Percentiles rank a stretch among this genome's conserved stretches.
phyloP scores from a whole-genome alignment of 106 monocot genomes.

The Acorus calamus region DNA sequence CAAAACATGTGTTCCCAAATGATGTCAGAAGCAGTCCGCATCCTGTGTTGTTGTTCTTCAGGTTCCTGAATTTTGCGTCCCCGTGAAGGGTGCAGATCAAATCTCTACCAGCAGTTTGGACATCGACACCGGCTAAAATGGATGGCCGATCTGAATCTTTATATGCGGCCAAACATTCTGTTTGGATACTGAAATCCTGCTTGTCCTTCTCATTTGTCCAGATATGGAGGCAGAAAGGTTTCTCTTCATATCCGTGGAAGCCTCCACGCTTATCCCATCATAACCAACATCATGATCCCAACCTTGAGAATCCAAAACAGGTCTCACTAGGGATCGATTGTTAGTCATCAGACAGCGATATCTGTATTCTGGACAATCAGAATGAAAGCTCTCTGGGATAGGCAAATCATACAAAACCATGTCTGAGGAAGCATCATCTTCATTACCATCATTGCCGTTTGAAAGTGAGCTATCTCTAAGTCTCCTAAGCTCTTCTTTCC shows the following conservation, averaged over 20 bases:
- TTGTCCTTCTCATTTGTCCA: conserved; percentile 85
- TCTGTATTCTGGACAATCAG: conserved; percentile 37
- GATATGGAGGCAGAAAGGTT: conserved; percentile 35
- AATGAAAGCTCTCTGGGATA: conserved; percentile 66
- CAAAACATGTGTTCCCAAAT: conserved; percentile 28
- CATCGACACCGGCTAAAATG: conserved; percentile 31
- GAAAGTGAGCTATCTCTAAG: conserved; percentile 19
- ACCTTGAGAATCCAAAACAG: conserved; percentile 79
- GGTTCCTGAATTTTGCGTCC: conserved; percentile 33
- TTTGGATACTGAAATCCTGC: conserved; percentile 47
- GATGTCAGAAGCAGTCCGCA: conserved; percentile 58
- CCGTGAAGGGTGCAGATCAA: conserved; percentile 50
- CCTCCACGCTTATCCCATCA: conserved; percentile 73
- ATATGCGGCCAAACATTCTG: conserved; percentile 40
- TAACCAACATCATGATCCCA: conserved; percentile 96
- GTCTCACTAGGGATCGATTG: conserved; percentile 47
- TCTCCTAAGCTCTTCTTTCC: conserved; percentile 55
- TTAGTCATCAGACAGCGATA: conserved; percentile 45
- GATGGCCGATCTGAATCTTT: conserved; percentile 9
- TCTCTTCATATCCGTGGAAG: conserved; percentile 23
- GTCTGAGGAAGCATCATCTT: conserved; percentile 27
- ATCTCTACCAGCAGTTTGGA: conserved; percentile 55
- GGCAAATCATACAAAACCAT: conserved; percentile 47
- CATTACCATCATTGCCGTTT: conserved; percentile 14
- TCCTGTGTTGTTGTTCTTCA: conserved; percentile 33